These are phyloP conservation scores for Ustilago curta DNA, from an alignment of 1,284 basidiomycete genomes.

Conservation along the genomic window DNA sequence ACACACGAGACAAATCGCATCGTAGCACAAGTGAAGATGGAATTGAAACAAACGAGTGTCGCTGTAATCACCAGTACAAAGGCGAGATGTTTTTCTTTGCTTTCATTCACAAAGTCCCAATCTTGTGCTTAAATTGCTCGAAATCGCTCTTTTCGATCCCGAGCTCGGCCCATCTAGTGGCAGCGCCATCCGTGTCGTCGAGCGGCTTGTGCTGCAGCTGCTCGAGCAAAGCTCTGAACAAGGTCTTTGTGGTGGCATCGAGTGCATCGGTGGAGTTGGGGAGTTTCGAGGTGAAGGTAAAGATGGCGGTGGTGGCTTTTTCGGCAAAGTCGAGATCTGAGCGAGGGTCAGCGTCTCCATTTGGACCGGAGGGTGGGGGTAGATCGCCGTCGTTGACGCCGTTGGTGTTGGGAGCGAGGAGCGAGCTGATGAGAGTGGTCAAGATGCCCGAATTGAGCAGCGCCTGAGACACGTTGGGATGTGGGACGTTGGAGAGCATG, in stretches of 20 bases:
- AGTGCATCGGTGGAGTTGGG: neutral
- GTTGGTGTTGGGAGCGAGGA: slow-evolving; percentile 35
- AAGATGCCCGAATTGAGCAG: slow-evolving; percentile 57
- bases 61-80: neutral
- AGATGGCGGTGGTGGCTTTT: slow-evolving; percentile 77
- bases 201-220: slow-evolving; percentile 22
- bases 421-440: slow-evolving; percentile 59
- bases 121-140: slow-evolving; percentile 3
- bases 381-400: slow-evolving; percentile 35
- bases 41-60: neutral
- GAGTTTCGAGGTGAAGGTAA: slow-evolving; percentile 55
- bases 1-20: neutral
- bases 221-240: slow-evolving; percentile 14
- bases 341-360: slow-evolving; percentile 75
- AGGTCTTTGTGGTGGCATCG: neutral
- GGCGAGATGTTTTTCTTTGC: too few species aligned
- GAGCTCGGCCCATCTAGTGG: slow-evolving; percentile 22
- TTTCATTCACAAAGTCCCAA: slow-evolving; percentile 21
- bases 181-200: neutral
- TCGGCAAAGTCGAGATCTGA: slow-evolving; percentile 84
- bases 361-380: slow-evolving; percentile 74
- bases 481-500: slow-evolving; percentile 27
- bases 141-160: slow-evolving; percentile 16
- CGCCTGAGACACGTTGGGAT: slow-evolving; percentile 65
- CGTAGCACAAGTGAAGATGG: neutral